Evolutionary conservation across 305 asterid genomes (phyloP).

Genomic region (Rubia tinctorum): DNA sequence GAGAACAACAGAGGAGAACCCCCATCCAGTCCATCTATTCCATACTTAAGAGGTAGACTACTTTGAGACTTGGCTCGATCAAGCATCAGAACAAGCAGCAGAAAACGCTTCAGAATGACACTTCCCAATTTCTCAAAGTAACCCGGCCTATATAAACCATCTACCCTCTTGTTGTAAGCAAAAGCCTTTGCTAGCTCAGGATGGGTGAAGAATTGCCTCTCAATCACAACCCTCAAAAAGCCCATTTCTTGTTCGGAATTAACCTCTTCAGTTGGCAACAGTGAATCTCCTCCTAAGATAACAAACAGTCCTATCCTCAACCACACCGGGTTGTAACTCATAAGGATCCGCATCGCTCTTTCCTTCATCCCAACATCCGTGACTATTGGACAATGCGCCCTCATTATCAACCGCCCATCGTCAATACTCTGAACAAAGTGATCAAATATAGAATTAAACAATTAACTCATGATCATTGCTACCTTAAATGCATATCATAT

Average conservation of each 20-base stretch:
- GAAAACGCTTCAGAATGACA: slow-evolving; percentile 83
- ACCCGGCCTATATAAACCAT: slow-evolving; percentile 97
- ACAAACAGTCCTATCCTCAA: slow-evolving; percentile 79
- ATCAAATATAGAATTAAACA: neutral
- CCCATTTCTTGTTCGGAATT: slow-evolving; percentile 76
- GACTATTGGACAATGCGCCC: slow-evolving; percentile 83
- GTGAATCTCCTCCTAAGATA: slow-evolving; percentile 82
- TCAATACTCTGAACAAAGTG: slow-evolving; percentile 67
- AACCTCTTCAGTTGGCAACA: slow-evolving; percentile 64
- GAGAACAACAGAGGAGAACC: slow-evolving; percentile 91
- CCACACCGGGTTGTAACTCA: slow-evolving; percentile 88
- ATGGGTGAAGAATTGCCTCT: slow-evolving; percentile 81
- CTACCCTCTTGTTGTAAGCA: slow-evolving; percentile 90
- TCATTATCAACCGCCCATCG: slow-evolving; percentile 86
- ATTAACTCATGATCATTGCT: neutral
- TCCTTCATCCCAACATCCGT: slow-evolving; percentile 97
- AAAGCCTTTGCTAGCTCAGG: slow-evolving; percentile 69
- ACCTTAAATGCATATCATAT: neutral
- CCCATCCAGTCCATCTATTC: slow-evolving; percentile 97
- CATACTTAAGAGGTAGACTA: slow-evolving; percentile 84
- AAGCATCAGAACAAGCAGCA: slow-evolving; percentile 78
- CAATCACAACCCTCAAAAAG: slow-evolving; percentile 79
- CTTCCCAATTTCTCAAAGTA: slow-evolving; percentile 91
- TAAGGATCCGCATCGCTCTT: slow-evolving; percentile 67
- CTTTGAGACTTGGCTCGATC: slow-evolving; percentile 84